Evolutionary conservation across 108 stramenopile genomes (phyloP), one percentile per base, ranked within the genome.

Genomic region (Cyclotella distinguenda): DNA sequence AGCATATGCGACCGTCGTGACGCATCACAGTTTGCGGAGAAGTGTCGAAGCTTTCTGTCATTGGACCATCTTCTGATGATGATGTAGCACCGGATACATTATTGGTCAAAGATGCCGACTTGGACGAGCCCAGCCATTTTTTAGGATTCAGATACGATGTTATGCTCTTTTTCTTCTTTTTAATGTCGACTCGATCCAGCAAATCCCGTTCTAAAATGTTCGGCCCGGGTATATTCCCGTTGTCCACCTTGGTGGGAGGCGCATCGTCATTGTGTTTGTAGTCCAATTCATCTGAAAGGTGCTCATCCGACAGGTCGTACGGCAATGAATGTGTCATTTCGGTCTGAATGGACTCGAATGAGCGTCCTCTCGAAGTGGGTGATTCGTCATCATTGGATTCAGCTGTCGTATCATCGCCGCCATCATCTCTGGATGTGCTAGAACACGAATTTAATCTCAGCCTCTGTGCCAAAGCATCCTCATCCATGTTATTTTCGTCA

Each of bases 161-260:
- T 28, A 56, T 19, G 6, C 53, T 13, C 43, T 55, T 47, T 28
- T 54, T 46, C 34, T 67, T 65, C 51, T 50, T 56, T 31, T 67
- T 46, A 19, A 30, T 32, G 26, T 63, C 31, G 18, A 35, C 23
- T 44, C 49, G 38, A 44, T 33, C 30, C 5, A 55, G 32, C 43
- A 53, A 46, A 22, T 67, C 53, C 30, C 28, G 43, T 2, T 60
- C 59, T 44, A 67, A 30, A 12, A 53, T 23, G 21, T 50, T 42
- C 25, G 51, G 25, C 10, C 1, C 2, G 18, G 45, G 35, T 39
- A 21, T 39, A 45, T 31, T 19, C 33, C 32, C 33, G 6, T 11
- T 32, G 30, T 48, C 22, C 19, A 31, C 5, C 42, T 44, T 27
- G 34, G 48, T 25, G 19, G 25, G 47, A 35, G 23, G 38, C 32